A percentile compares a stretch with the other conserved stretches of the same genome.
These are phyloP conservation scores for Boletus rufocinnamomeus DNA, from an alignment of 768 basidiomycete species.

Conservation along the genomic window DNA sequence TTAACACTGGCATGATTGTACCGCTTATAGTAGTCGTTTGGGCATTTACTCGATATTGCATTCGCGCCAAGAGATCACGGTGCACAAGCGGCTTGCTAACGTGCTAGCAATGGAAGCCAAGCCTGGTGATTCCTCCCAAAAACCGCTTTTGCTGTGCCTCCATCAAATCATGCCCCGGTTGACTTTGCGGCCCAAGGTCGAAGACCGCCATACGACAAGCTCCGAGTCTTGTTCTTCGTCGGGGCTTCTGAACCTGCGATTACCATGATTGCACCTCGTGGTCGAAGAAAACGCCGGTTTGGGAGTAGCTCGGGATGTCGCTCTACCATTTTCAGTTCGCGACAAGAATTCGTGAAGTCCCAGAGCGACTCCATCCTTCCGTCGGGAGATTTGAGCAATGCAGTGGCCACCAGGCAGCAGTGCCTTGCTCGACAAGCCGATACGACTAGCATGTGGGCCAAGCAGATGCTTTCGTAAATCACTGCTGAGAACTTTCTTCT, in stretches of 20 bases:
- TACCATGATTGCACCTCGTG: background rate
- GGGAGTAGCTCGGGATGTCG: background rate
- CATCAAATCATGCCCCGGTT: conserved; percentile 2
- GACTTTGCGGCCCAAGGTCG: background rate
- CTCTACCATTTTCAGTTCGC: background rate
- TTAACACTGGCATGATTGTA: background rate
- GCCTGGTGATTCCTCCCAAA: background rate
- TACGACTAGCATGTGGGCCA: conserved; percentile 1
- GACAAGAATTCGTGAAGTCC: background rate
- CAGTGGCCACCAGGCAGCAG: background rate
- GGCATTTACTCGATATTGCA: background rate
- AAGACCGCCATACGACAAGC: background rate
- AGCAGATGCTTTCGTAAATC: background rate
- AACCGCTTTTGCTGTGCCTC: conserved; percentile 9
- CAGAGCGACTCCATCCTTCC: background rate
- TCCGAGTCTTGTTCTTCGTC: background rate
- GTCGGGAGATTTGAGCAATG: background rate
- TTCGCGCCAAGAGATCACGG: conserved; percentile 7
- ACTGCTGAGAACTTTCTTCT: background rate
- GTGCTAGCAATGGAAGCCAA: background rate
- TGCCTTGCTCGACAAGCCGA: background rate
- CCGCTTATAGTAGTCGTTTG: background rate
- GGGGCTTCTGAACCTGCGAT: conserved; percentile 2
- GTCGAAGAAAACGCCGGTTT: background rate
- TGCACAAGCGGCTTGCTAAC: background rate